Conservation (phyloP, 2,329 filamentous ascomycete species). For the Penicillium sp. region DNA sequence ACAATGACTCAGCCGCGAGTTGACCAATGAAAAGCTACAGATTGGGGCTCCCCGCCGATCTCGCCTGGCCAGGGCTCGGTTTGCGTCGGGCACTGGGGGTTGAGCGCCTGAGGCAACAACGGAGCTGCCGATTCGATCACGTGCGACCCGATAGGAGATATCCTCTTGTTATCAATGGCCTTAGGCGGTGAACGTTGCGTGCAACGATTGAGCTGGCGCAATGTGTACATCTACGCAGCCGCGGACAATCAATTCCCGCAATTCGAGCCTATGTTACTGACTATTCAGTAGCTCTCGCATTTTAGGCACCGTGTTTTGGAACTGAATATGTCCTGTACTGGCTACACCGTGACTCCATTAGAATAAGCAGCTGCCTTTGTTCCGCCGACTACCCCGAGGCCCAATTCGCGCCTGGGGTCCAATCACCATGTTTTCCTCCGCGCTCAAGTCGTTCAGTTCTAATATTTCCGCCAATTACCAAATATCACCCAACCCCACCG, state of each 20-base stretch:
- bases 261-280: neutral
- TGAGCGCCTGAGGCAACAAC: neutral
- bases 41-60: conserved; percentile 16
- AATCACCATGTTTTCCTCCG: conserved; percentile 81
- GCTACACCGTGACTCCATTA: conserved; percentile 7
- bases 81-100: neutral
- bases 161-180: neutral
- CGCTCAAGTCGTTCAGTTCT: conserved; percentile 87
- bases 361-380: conserved; percentile 11
- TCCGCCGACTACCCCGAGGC: neutral
- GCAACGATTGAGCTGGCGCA: neutral
- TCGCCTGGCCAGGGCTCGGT: conserved; percentile 19
- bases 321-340: conserved; percentile 4
- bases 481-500: conserved; percentile 69
- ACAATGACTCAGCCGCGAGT: conserved; percentile 6
- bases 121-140: neutral
- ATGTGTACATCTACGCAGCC: neutral
- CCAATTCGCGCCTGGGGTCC: neutral
- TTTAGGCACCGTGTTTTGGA: neutral
- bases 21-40: conserved; percentile 13
- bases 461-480: conserved; percentile 93
- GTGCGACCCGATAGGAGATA: neutral
- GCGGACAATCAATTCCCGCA: neutral
- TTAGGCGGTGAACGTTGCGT: neutral
- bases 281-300: neutral